Conservation (phyloP, 2,329 filamentous ascomycete species). For the Fusarium sp. region DNA sequence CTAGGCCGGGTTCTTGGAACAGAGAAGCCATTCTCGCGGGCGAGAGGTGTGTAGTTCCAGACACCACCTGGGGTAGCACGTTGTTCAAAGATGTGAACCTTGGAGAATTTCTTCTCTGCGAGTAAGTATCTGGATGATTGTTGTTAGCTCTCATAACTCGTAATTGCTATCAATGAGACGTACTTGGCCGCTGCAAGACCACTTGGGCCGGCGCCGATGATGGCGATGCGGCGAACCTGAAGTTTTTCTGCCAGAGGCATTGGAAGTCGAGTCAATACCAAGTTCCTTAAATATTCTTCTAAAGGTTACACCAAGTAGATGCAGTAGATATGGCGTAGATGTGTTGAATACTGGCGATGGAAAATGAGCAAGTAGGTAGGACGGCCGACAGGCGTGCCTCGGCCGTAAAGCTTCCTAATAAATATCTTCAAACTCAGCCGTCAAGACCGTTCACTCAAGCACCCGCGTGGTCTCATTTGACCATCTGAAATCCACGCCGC, state of each 20-base stretch:
- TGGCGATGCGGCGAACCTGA: constrained; percentile 65
- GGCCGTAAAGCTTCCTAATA: constrained; percentile 7
- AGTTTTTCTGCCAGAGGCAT: constrained; percentile 42
- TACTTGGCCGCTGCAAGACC: constrained; percentile 71
- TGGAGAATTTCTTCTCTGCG: constrained; percentile 71
- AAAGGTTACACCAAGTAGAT: not conserved
- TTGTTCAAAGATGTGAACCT: constrained; percentile 78
- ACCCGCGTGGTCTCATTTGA: constrained; percentile 17
- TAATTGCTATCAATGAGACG: not conserved
- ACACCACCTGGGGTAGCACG: constrained; percentile 73
- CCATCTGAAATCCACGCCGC: constrained; percentile 8
- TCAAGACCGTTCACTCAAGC: constrained; percentile 9
- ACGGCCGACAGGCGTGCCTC: not conserved
- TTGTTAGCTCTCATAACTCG: not conserved
- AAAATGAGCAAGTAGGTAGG: not conserved
- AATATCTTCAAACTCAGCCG: not conserved
- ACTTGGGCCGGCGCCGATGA: constrained; percentile 80
- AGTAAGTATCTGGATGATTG: constrained; percentile 69
- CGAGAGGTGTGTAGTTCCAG: constrained; percentile 73
- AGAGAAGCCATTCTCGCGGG: constrained; percentile 43
- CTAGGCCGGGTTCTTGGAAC: constrained; percentile 49
- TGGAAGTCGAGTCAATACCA: not conserved
- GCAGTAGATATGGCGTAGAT: not conserved
- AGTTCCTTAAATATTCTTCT: not conserved
- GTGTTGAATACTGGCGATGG: not conserved